Base-by-base conservation (phyloP, 805 yeast species). In the Yarrowia porcina region DNA sequence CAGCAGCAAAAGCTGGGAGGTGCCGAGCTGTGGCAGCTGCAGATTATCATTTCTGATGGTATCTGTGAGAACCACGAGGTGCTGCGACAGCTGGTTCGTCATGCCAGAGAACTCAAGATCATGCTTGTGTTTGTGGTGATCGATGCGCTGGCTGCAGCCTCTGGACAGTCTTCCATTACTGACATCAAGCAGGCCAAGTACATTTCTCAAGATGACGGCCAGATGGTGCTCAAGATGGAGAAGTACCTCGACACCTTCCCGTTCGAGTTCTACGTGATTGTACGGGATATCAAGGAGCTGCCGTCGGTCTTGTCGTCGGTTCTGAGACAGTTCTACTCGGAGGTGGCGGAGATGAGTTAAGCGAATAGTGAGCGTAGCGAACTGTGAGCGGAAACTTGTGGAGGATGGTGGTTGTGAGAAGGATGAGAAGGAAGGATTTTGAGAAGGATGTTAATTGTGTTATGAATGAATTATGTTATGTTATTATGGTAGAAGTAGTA, bases 101-200 rank as follows among this genome's bases (percentile, higher is more conserved):
- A 83, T 67, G 98, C 98, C 1, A 82, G 96, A 68, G 98, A 94
- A 69, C 89, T 90, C 68, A 87, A 86, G 70, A 87, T 94, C 65
- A 91, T 96, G 97, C 79, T 94, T 65, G 98, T 94, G 39, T 94
- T 94, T 77, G 96, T 94, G 23, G 83, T 94, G 32, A 86, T 96
- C 59, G 98, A 94, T 74, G 97, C 97, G 18, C 85, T 93, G 66
- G 35, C 61, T 4, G 49, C 47, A 0, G 59, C 44, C 25, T 83
- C 89, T 36, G 73, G 72, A 61, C 70, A 69, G 28, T 85, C 83
- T 47, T 90, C 97, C 0, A 92, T 94, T 67, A 77, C 93, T 76
- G 97, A 93, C 66, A 91, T 94, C 97, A 88, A 86, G 61, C 97
- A 93, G 76, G 99, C 92, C 28, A 84, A 81, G 65, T 94, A 92